Evolutionary conservation across 495 filamentous ascomycete genomes (phyloP).

Genomic region (Penicillium silybi): DNA sequence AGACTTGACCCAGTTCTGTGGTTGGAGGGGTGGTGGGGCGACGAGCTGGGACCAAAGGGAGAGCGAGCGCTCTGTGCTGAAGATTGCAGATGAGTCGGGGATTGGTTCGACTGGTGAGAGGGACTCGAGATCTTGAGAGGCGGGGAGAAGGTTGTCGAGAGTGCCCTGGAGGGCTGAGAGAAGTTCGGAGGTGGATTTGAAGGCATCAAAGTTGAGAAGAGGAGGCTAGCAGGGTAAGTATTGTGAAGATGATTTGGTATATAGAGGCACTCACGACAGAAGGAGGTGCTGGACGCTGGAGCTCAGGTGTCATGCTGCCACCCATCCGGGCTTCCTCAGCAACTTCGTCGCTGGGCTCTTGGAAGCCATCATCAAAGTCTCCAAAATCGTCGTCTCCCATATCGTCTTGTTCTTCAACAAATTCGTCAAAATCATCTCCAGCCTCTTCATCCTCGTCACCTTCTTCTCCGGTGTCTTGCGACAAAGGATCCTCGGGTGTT

Average conservation of each 20-base stretch:
- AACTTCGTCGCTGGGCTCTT: constrained; percentile 53
- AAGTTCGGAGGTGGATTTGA: constrained; percentile 49
- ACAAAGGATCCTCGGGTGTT: constrained; percentile 26
- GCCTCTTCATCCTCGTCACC: constrained; percentile 20
- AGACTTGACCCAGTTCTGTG: constrained; percentile 96
- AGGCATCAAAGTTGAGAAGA: constrained; percentile 67
- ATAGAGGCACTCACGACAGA: constrained; percentile 45
- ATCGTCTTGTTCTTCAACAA: constrained; percentile 74
- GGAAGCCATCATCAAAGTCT: constrained; percentile 86
- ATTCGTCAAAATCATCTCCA: constrained; percentile 91
- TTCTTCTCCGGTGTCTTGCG: constrained; percentile 24
- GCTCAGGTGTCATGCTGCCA: constrained; percentile 24
- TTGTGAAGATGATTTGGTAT: background rate
- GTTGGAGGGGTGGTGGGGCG: constrained; percentile 88
- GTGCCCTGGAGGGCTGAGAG: constrained; percentile 42
- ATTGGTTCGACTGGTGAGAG: constrained; percentile 44
- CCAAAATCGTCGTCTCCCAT: constrained; percentile 70
- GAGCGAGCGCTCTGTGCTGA: constrained; percentile 61
- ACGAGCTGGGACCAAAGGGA: constrained; percentile 97
- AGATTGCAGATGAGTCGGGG: constrained; percentile 43
- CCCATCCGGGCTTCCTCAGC: constrained; percentile 29
- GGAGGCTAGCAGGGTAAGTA: constrained; percentile 47
- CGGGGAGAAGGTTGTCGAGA: constrained; percentile 54
- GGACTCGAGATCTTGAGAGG: constrained; percentile 36
- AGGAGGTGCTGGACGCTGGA: constrained; percentile 39